Evolutionary conservation across 441 rosid species (phyloP).

Genomic region (Adansonia grandidieri): DNA sequence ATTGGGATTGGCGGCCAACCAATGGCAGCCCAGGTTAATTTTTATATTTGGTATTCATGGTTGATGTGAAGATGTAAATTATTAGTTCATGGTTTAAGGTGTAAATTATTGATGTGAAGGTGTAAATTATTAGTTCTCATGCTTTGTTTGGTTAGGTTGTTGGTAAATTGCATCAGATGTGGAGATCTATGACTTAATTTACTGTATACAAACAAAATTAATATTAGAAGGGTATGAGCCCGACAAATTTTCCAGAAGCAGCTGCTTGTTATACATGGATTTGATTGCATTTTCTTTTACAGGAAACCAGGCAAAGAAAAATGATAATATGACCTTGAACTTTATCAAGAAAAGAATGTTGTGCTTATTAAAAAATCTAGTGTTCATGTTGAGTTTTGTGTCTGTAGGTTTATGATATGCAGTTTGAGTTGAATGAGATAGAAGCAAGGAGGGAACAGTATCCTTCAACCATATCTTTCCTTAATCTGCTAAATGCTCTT

Average conservation of each 20-base stretch:
- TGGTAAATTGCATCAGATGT: conserved; percentile 10
- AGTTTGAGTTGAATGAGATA: conserved; percentile 95
- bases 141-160: not conserved
- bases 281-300: not conserved
- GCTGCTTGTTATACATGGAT: not conserved
- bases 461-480: conserved; percentile 93
- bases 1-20: conserved; percentile 61
- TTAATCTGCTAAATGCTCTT: conserved; percentile 84
- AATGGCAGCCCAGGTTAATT: conserved; percentile 65
- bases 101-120: not conserved
- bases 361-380: not conserved
- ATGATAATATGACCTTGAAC: not conserved
- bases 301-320: conserved; percentile 1
- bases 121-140: not conserved
- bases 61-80: not conserved
- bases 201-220: not conserved
- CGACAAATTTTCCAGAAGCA: conserved; percentile 2
- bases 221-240: not conserved
- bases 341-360: not conserved
- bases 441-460: conserved; percentile 95
- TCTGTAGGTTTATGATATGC: conserved; percentile 93
- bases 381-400: conserved; percentile 16
- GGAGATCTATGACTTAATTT: conserved; percentile 14
- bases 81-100: no score
- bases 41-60: conserved; percentile 15